Evolutionary conservation across 2,329 filamentous ascomycete species (phyloP), one percentile per base, ranked within the genome.

Genomic region (Diaporthe destruens): DNA sequence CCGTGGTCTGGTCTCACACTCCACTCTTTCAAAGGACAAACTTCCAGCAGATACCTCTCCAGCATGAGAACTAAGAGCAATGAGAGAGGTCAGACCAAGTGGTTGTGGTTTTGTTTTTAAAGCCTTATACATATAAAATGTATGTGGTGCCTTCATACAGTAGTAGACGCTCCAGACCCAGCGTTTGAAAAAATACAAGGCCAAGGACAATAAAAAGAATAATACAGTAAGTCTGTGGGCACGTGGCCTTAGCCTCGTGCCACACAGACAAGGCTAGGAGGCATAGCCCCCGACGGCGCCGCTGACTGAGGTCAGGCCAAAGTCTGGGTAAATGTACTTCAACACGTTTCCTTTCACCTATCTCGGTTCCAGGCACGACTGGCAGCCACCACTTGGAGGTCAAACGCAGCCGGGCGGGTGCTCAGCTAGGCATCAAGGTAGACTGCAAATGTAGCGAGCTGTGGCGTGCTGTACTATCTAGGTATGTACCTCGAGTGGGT

Each of bases 1-100:
- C 54, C 54, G 54, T 56, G 54, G 54, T 56, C 54, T 56, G 54
- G 54, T 56, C 18, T 56, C 54, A 56, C 54, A 55, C 53, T 36
- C 54, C 54, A 56, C 54, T 56, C 54, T 49, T 20, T 20, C 44
- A 49, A 49, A 49, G 20, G 44, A 49, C 44, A 49, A 20, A n/a
- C 20, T 49, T 49, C 44, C 44, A 49, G 44, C 44, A n/a, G 44
- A 49, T 49, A 49, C 44, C 44, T 49, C 44, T 49, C 20, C 44
- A 49, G 44, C 42, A 49, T 56, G 54, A 56, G 54, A 56, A 56
- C 29, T 36, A 29, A 56, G 53, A 29, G 51, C 42, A 47, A 47
- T 47, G 42, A 47, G 42, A 47, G 42, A 47, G 18, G 42, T 47
- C 42, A 47, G 42, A 20, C 42, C 16, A n/a, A n/a, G n/a, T n/a